Evolutionary conservation across 2,329 filamentous ascomycete genomes (phyloP), one percentile per base, ranked within the genome.

Genomic region (Cladophialophora exuberans): DNA sequence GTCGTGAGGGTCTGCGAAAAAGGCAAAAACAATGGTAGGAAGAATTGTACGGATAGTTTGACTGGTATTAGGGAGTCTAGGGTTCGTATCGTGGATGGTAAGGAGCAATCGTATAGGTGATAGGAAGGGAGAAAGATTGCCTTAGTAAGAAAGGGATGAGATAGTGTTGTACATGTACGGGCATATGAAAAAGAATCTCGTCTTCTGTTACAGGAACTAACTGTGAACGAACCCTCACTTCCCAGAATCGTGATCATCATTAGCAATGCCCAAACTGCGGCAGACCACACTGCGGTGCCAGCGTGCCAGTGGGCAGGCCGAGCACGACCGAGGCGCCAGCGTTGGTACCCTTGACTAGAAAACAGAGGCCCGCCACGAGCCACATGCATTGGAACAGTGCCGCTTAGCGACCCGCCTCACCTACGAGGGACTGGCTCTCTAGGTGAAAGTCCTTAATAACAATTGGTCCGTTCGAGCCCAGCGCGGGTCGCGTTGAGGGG

Each of bases 111-210:
- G 18, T 18, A 38, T 26, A 18, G 15, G 15, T 4, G 30, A 38
- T 33, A 48, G 22, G 31, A 48, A 38, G 31, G 46, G 46, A 28
- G 22, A 28, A 30, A 38, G 33, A 18, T 41, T 17, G 35, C 28
- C 33, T 41, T 49, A 39, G 46, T 38, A 38, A 28, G 23, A 30
- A 49, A 39, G 33, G 46, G 44, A 47, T 33, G 44, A 13, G 22
- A 42, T 42, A 42, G 20, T 23, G 39, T 25, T 15, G 13, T 23
- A 22, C 9, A 10, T 4, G 4, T 35, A 39, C 17, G 22, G 15
- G 22, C 9, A 22, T 42, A 42, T 42, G 20, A 23, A 39, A 42
- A n/a, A n/a, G n/a, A n/a, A n/a, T n/a, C n/a, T n/a, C n/a, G n/a
- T n/a, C n/a, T n/a, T n/a, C n/a, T n/a, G n/a, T n/a, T n/a, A n/a